These are phyloP conservation scores for Schizothecium vesticola DNA, from an alignment of 495 filamentous ascomycete species.

Conservation along the genomic window DNA sequence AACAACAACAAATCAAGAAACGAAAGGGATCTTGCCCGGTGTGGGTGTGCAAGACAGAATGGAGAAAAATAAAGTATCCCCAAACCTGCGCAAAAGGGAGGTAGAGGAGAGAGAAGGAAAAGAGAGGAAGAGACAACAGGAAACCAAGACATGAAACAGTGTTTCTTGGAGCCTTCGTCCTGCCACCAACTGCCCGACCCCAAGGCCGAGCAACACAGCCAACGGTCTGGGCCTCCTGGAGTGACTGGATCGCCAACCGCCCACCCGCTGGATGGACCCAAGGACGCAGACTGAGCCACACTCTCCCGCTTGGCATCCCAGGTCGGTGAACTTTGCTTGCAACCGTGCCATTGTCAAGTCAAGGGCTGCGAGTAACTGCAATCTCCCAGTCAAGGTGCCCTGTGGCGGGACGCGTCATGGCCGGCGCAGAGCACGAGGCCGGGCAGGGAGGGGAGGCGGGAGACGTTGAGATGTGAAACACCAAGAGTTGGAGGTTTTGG, in stretches of 20 bases:
- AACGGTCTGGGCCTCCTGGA: neutral
- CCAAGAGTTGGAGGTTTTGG: slow-evolving; percentile 9
- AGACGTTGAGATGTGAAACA: slow-evolving; percentile 2
- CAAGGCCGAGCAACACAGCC: neutral
- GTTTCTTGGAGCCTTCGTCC: neutral
- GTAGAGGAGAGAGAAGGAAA: neutral
- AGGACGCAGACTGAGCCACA: neutral
- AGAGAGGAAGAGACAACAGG: neutral
- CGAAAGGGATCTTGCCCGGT: neutral
- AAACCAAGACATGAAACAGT: neutral
- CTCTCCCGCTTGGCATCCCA: neutral
- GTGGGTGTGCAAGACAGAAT: neutral
- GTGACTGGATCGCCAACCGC: neutral
- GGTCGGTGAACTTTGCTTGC: neutral
- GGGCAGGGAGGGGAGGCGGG: neutral
- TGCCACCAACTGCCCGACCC: neutral
- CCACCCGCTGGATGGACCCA: neutral
- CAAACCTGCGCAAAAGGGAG: neutral
- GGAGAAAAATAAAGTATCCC: neutral
- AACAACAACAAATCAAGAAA: neutral
- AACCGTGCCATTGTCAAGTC: neutral
- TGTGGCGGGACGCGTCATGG: neutral
- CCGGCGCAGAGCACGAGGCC: neutral
- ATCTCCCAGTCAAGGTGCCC: neutral
- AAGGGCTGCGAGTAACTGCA: slow-evolving; percentile 4